Base-by-base conservation (phyloP, 257 asterid genomes). In the Plantago ovata region DNA sequence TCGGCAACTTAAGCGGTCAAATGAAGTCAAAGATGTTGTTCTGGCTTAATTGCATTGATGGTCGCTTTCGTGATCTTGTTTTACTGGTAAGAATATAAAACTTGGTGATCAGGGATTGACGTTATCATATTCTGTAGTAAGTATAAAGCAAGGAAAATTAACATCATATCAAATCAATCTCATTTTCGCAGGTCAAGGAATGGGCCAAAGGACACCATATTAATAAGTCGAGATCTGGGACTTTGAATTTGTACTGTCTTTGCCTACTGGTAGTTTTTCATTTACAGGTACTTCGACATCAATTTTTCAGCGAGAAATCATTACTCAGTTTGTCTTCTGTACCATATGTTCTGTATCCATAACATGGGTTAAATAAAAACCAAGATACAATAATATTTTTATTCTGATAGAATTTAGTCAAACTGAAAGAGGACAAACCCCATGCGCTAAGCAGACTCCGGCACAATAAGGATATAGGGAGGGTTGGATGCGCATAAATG, bases 241-340 rank as follows among this genome's bases (percentile, higher is more conserved):
- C 81, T 53, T 71, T 93, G 71, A 93, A 86, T 72, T 93, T 97
- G 1, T 93, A 89, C 64, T 79, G 86, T 54, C 81, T 93, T 41
- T 72, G 91, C 81, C 77, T 89, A 81, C 95, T 93, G 46, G 96
- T 93, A 21, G 58, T 93, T 47, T 89, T 79, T 77, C 99, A 93
- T 79, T 77, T 93, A 56, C 98, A 92, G 98, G 98, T 92, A 75
- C 56, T 67, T 48, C 62, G 68, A 28, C 18, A 52, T 68, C 21
- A 52, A 53, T 66, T 22, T 46, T 72, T 62, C 53, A 33, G 16
- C 38, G 55, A 8, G 22, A 38, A 49, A 36, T 49, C 32, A 38
- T 47, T 1, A 24, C 48, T 22, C 33, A 40, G 33, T 40, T 23
- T 38, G 53, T 48, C 61, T 38, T 51, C 43, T 58, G 44, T 62